A percentile compares a stretch with the other conserved stretches of the same genome.
These are phyloP conservation scores for Xylaria sp. DNA, from an alignment of 2,329 filamentous ascomycete species.

Conservation along the genomic window DNA sequence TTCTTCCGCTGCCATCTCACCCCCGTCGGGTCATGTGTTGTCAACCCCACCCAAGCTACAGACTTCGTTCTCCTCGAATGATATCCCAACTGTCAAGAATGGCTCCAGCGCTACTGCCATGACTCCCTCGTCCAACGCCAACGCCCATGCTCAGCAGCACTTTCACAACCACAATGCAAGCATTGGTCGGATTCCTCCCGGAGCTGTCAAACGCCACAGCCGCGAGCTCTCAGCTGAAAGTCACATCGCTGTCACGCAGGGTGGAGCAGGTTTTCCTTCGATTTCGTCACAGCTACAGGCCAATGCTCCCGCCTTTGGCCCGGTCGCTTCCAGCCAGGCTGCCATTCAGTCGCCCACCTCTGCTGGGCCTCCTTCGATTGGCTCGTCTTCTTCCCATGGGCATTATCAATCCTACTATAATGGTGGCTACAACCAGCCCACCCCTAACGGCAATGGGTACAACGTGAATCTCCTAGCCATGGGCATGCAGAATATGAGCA, in stretches of 20 bases:
- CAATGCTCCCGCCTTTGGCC: conserved; percentile 78
- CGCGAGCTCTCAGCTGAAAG: conserved; percentile 67
- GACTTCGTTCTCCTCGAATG: conserved; percentile 87
- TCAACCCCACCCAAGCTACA: conserved; percentile 74
- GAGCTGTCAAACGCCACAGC: conserved; percentile 69
- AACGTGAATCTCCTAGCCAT: conserved; percentile 65
- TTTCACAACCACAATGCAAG: conserved; percentile 81
- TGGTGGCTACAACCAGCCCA: conserved; percentile 38
- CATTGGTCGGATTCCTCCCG: conserved; percentile 75
- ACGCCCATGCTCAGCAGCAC: conserved; percentile 64
- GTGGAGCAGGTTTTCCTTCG: conserved; percentile 54
- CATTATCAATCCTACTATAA: conserved; percentile 33
- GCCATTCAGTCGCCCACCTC: conserved; percentile 33
- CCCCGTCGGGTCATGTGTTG: conserved; percentile 55
- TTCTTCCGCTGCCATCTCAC: conserved; percentile 45
- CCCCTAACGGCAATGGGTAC: conserved; percentile 38
- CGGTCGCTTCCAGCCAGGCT: conserved; percentile 50
- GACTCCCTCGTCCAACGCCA: conserved; percentile 48
- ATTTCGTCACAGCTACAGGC: conserved; percentile 77
- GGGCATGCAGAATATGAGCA: conserved; percentile 68
- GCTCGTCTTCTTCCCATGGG: conserved; percentile 15
- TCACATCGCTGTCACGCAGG: conserved; percentile 42
- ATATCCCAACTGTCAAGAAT: conserved; percentile 83
- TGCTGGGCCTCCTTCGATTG: conserved; percentile 16
- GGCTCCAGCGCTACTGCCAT: conserved; percentile 54